Percentiles rank a stretch among this genome's conserved stretches.
phyloP scores from a whole-genome alignment of 139 green algal species.

The Closterium sp. region DNA sequence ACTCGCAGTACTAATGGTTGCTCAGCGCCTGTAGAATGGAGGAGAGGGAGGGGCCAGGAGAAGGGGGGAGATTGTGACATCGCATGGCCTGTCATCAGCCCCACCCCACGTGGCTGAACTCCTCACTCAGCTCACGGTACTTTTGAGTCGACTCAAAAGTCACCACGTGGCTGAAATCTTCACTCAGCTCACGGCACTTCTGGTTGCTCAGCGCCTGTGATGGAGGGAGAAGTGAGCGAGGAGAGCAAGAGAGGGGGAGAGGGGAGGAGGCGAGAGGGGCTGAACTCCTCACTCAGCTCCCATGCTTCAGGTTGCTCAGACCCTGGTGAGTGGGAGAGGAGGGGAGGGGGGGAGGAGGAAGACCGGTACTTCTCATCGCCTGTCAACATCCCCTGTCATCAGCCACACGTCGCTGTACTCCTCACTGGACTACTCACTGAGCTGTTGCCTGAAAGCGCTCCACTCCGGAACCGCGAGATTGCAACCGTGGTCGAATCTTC shows the following conservation, averaged over 20 bases:
- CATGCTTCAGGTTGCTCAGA: conserved; percentile 96
- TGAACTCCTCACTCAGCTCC: conserved; percentile 83
- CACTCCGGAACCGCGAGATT: neutral
- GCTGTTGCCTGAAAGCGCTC: neutral
- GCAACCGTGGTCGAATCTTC: neutral
- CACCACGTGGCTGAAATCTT: too few species aligned
- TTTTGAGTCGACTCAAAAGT: too few species aligned
- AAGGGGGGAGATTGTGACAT: too few species aligned
- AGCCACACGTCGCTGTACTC: conserved; percentile 76
- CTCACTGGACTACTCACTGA: conserved; percentile 73
- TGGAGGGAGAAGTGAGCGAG: too few species aligned
- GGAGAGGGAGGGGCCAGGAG: too few species aligned
- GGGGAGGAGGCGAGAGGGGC: too few species aligned
- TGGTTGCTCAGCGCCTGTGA: too few species aligned
- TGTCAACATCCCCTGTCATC: conserved; percentile 61
- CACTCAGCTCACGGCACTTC: too few species aligned
- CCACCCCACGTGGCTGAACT: neutral
- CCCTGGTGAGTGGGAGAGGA: conserved; percentile 48
- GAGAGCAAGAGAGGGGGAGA: too few species aligned
- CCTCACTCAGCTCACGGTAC: too few species aligned
- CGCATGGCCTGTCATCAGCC: conserved; percentile 30
- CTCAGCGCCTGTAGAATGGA: too few species aligned
- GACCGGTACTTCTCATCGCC: conserved; percentile 45
- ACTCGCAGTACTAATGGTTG: too few species aligned
- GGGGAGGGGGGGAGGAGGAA: conserved; percentile 72